These are phyloP conservation scores for Gloeopeniophorella convolvens DNA, from an alignment of 768 basidiomycete genomes.

Conservation along the genomic window DNA sequence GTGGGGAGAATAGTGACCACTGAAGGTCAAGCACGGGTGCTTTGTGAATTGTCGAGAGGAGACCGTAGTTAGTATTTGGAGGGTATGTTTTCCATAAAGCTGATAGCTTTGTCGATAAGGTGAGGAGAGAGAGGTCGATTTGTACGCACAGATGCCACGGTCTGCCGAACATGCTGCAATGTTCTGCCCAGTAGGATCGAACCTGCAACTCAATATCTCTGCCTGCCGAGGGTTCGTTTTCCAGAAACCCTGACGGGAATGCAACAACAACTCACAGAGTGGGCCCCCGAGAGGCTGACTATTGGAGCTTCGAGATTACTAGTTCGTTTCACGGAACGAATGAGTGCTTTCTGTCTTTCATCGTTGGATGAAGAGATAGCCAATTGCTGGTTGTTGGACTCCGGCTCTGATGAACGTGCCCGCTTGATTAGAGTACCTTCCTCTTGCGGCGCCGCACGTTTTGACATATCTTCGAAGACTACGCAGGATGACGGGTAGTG, in stretches of 20 bases:
- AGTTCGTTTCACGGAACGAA: constrained; percentile 86
- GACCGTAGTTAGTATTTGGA: constrained; percentile 89
- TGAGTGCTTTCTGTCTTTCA: constrained; percentile 68
- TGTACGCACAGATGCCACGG: constrained; percentile 74
- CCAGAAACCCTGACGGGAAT: not conserved
- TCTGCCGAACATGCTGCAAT: constrained; percentile 92
- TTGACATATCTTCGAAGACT: constrained; percentile 56
- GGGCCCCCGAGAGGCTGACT: constrained; percentile 81
- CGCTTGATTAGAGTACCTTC: constrained; percentile 58
- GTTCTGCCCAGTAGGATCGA: constrained; percentile 90
- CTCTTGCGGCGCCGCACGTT: constrained; percentile 54
- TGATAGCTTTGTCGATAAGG: constrained; percentile 25
- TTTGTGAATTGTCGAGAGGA: constrained; percentile 78
- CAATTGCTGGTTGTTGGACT: constrained; percentile 52
- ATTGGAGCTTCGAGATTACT: constrained; percentile 92
- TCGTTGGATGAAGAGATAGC: constrained; percentile 71
- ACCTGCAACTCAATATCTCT: constrained; percentile 88
- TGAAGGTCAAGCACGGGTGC: constrained; percentile 89
- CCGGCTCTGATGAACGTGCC: constrained; percentile 41
- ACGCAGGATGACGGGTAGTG: too few species aligned
- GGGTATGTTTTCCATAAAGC: constrained; percentile 89
- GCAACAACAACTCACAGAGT: constrained; percentile 53
- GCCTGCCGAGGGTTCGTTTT: constrained; percentile 35
- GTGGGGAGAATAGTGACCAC: constrained; percentile 72
- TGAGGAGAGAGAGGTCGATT: not conserved